Evolutionary conservation across 2,329 filamentous ascomycete species (phyloP).

Genomic region (Ophiosphaerella narmari): DNA sequence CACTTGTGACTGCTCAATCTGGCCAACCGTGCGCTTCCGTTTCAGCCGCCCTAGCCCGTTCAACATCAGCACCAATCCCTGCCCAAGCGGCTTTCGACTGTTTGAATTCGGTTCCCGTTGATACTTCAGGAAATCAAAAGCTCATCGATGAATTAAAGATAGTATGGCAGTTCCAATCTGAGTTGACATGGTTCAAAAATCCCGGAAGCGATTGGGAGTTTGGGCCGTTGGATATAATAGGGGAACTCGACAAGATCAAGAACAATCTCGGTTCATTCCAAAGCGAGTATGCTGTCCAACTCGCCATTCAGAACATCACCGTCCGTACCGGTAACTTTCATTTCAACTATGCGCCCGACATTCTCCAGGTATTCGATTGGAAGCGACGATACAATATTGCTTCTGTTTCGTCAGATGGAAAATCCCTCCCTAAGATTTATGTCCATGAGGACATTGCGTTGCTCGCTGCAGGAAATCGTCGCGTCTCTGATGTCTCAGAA

Average conservation of each 20-base stretch:
- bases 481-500: constrained; percentile 31
- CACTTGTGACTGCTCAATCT: constrained; percentile 18
- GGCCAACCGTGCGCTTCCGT: constrained; percentile 27
- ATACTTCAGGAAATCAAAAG: constrained; percentile 23
- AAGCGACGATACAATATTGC: constrained; percentile 21
- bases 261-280: constrained; percentile 30
- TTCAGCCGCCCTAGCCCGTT: constrained; percentile 7
- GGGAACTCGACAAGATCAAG: constrained; percentile 40
- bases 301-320: constrained; percentile 34
- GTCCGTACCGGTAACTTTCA: constrained; percentile 32
- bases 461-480: constrained; percentile 12
- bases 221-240: constrained; percentile 40
- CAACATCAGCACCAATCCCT: constrained; percentile 8
- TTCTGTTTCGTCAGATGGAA: constrained; percentile 39
- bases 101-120: constrained; percentile 39
- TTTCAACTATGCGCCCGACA: constrained; percentile 34
- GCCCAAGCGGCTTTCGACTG: constrained; percentile 33
- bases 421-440: constrained; percentile 41
- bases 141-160: constrained; percentile 38
- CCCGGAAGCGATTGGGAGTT: constrained; percentile 39
- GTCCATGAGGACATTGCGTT: constrained; percentile 21
- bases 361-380: constrained; percentile 31
- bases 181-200: constrained; percentile 41
- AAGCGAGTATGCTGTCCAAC: constrained; percentile 47
- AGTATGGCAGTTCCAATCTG: constrained; percentile 44